Conservation (phyloP, 192 early-diverging fungal genomes). For the Diversispora eburnea region DNA sequence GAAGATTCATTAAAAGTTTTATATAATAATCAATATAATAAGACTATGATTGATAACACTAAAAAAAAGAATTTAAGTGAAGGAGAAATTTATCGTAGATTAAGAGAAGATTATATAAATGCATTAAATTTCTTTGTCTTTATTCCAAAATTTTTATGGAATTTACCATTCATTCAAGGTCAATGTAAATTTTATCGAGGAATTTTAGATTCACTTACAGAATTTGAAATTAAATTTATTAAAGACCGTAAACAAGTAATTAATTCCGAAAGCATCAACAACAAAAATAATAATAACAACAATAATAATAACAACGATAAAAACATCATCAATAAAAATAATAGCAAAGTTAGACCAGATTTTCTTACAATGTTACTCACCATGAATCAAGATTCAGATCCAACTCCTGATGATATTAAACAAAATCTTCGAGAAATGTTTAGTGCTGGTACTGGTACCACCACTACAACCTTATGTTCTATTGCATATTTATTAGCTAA, state of each 20-base stretch:
- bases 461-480: conserved; percentile 14
- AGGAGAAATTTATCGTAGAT: conserved; percentile 13
- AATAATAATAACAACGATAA: background rate
- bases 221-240: conserved; percentile 26
- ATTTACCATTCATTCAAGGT: background rate
- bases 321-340: background rate
- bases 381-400: background rate
- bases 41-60: background rate
- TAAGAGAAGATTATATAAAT: conserved; percentile 13
- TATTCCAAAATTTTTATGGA: conserved; percentile 23
- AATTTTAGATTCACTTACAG: background rate
- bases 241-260: conserved; percentile 24
- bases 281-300: background rate
- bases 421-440: conserved; percentile 30
- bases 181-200: background rate
- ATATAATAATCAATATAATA: conserved; percentile 2
- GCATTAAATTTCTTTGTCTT: conserved; percentile 14
- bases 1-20: conserved; percentile 20
- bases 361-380: conserved; percentile 28
- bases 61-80: background rate
- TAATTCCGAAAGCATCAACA: background rate
- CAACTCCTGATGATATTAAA: conserved; percentile 22
- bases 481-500: conserved; percentile 6
- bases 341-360: conserved; percentile 12
- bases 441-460: conserved; percentile 23